These are phyloP conservation scores for Tylopilus orsonianus DNA, from an alignment of 1,284 basidiomycete genomes.

Conservation along the genomic window DNA sequence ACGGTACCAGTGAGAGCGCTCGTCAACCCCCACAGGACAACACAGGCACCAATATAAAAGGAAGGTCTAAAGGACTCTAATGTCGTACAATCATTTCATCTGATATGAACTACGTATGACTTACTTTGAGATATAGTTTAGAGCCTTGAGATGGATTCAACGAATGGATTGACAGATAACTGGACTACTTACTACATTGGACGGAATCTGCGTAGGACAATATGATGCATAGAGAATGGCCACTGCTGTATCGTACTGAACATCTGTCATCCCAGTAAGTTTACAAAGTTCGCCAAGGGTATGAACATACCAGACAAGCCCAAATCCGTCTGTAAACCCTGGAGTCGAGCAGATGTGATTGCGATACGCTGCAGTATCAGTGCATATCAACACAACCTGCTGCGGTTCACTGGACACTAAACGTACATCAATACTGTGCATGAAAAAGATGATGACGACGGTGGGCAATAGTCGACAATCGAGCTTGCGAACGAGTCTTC, in stretches of 20 bases:
- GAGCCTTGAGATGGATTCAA: neutral
- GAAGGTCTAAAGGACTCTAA: neutral
- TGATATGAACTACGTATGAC: neutral
- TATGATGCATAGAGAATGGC: neutral
- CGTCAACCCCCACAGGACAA: slow-evolving; percentile 1
- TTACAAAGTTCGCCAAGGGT: too few relatives aligned
- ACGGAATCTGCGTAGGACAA: neutral
- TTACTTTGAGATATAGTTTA: slow-evolving; percentile 1
- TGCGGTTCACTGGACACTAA: neutral
- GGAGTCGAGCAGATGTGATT: neutral
- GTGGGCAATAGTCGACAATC: slow-evolving; percentile 1
- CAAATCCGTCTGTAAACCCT: neutral
- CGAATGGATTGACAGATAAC: neutral
- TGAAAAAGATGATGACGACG: neutral
- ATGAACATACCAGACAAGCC: neutral
- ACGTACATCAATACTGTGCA: neutral
- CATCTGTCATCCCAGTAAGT: neutral
- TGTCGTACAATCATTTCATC: neutral
- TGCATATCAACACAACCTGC: neutral
- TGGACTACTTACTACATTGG: slow-evolving; percentile 10
- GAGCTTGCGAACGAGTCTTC: neutral
- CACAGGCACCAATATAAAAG: neutral
- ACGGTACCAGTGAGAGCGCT: slow-evolving; percentile 1
- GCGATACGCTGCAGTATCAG: neutral
- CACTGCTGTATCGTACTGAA: slow-evolving; percentile 2